A percentile compares a stretch with the other conserved stretches of the same genome.
Conservation (phyloP, 169 alveolate species). For the Plasmodium vinckei region DNA sequence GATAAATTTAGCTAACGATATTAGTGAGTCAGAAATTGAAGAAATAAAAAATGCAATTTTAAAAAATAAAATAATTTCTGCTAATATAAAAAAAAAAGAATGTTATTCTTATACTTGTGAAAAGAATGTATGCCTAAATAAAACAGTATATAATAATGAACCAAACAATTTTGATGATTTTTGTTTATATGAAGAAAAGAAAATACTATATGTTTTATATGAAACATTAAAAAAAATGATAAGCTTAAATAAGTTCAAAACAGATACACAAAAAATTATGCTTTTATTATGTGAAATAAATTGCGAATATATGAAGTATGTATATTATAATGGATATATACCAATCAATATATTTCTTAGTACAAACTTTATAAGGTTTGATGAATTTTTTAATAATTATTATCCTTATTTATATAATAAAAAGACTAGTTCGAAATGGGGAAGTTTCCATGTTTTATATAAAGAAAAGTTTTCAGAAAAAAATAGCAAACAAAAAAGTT, state of each 20-base stretch:
- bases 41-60: background rate
- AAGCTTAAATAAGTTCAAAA: slow-evolving; percentile 19
- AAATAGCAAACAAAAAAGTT: background rate
- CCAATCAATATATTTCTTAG: slow-evolving; percentile 58
- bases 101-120: background rate
- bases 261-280: slow-evolving; percentile 40
- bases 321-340: slow-evolving; percentile 41
- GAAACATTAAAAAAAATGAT: slow-evolving; percentile 37
- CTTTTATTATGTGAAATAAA: slow-evolving; percentile 48
- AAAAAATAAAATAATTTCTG: background rate
- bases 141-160: too few species aligned
- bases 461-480: background rate
- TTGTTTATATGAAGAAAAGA: background rate
- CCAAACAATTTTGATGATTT: too few species aligned
- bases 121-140: background rate
- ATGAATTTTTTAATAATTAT: slow-evolving; percentile 20
- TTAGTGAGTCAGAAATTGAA: background rate
- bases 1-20: background rate
- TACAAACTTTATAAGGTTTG: slow-evolving; percentile 33
- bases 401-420: slow-evolving; percentile 37
- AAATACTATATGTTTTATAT: slow-evolving; percentile 14
- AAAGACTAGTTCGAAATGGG: slow-evolving; percentile 40
- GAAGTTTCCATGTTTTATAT: slow-evolving; percentile 54
- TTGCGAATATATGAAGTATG: slow-evolving; percentile 50
- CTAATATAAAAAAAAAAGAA: background rate